These are phyloP conservation scores for Sphaerulina populicola DNA, from an alignment of 2,329 filamentous ascomycete species.

Conservation along the genomic window DNA sequence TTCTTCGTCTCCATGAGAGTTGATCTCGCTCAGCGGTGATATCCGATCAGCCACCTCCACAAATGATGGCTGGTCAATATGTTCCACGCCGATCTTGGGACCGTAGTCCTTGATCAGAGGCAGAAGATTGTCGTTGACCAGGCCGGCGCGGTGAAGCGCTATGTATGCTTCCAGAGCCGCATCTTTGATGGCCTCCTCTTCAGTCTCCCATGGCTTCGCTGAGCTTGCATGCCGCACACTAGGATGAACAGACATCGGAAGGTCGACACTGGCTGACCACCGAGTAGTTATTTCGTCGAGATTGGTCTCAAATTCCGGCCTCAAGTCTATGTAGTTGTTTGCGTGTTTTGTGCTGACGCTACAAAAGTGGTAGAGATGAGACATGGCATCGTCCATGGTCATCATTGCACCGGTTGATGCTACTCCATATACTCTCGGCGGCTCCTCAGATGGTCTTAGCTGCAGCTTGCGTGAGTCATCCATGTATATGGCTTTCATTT, in stretches of 20 bases:
- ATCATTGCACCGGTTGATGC: slow-evolving; percentile 53
- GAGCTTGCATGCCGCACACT: slow-evolving; percentile 50
- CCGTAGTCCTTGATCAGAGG: slow-evolving; percentile 43
- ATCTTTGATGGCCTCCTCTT: slow-evolving; percentile 67
- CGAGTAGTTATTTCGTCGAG: slow-evolving; percentile 17
- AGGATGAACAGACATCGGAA: slow-evolving; percentile 63
- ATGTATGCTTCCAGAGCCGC: slow-evolving; percentile 74
- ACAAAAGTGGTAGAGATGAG: slow-evolving; percentile 80
- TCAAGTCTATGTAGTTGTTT: slow-evolving; percentile 53
- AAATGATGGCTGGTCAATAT: slow-evolving; percentile 25
- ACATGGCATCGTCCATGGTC: slow-evolving; percentile 62
- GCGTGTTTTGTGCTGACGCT: slow-evolving; percentile 45
- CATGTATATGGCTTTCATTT: slow-evolving; percentile 64
- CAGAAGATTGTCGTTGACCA: slow-evolving; percentile 71
- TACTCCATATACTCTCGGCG: slow-evolving; percentile 38
- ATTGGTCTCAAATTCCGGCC: slow-evolving; percentile 58
- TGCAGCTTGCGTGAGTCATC: slow-evolving; percentile 49
- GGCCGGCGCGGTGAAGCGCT: slow-evolving; percentile 57
- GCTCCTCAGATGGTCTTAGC: slow-evolving; percentile 36
- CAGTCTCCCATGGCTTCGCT: slow-evolving; percentile 55
- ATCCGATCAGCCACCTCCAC: slow-evolving; percentile 16
- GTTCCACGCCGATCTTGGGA: slow-evolving; percentile 17
- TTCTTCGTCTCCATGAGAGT: background rate
- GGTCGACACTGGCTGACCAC: slow-evolving; percentile 54
- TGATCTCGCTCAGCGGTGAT: background rate